These are phyloP conservation scores for Euphorbia tirucalli DNA, from an alignment of 345 rosid species.

Conservation along the genomic window DNA sequence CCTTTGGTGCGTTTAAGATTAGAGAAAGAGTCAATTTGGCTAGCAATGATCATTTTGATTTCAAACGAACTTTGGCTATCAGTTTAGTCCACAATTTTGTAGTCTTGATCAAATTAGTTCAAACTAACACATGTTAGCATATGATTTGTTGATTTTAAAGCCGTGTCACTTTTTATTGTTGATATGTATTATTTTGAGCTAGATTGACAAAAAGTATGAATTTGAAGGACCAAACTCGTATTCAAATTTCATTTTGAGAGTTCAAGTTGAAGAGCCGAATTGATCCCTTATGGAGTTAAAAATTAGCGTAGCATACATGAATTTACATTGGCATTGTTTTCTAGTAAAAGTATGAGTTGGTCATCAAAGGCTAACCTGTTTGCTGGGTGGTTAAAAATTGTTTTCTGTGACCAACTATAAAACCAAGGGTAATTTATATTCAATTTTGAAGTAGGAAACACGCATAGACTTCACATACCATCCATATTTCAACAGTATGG, in stretches of 20 bases:
- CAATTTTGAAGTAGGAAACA: background rate
- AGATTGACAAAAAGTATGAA: too few relatives aligned
- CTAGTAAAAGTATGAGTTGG: too few relatives aligned
- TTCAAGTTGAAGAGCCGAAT: too few relatives aligned
- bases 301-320: too few relatives aligned
- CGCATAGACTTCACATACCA: background rate
- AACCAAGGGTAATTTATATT: background rate
- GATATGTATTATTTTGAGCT: too few relatives aligned
- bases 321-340: too few relatives aligned
- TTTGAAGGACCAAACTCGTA: too few relatives aligned
- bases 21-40: background rate
- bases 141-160: background rate
- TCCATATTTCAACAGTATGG: conserved; percentile 1
- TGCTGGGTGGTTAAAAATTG: background rate
- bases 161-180: too few relatives aligned
- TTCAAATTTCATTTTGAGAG: too few relatives aligned
- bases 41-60: background rate
- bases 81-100: too few relatives aligned
- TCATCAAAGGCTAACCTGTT: too few relatives aligned
- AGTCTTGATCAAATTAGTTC: background rate
- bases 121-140: background rate
- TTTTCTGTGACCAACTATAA: background rate
- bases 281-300: too few relatives aligned
- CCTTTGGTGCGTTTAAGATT: background rate
- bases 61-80: background rate